phyloP scores from a whole-genome alignment of 2,329 filamentous ascomycete species.

The Talaromyces sp. region DNA sequence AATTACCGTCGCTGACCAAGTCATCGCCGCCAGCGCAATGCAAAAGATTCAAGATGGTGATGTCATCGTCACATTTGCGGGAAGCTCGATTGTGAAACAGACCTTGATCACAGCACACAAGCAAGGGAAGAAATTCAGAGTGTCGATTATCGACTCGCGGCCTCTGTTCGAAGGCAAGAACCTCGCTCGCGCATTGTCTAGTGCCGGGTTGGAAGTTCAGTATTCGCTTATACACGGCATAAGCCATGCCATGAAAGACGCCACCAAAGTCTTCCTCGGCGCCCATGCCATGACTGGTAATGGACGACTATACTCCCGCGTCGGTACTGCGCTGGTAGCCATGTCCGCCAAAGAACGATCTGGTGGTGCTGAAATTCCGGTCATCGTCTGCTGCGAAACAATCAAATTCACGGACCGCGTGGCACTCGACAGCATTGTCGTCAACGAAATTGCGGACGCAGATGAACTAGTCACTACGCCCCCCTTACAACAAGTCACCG shows the following conservation, averaged over 20 bases:
- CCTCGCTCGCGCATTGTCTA: conserved; percentile 67
- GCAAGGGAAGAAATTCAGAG: conserved; percentile 71
- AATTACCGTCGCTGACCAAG: conserved; percentile 79
- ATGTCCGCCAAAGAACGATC: conserved; percentile 68
- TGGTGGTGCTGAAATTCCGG: conserved; percentile 63
- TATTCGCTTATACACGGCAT: conserved; percentile 80
- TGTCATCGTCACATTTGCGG: conserved; percentile 80
- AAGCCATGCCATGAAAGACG: conserved; percentile 67
- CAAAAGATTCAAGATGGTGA: conserved; percentile 75
- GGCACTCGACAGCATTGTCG: conserved; percentile 84
- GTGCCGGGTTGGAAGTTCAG: conserved; percentile 69
- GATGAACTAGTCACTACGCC: conserved; percentile 55
- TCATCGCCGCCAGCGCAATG: conserved; percentile 74
- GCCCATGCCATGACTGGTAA: conserved; percentile 96
- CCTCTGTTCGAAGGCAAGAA: conserved; percentile 68
- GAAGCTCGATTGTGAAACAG: conserved; percentile 80
- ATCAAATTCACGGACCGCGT: conserved; percentile 93
- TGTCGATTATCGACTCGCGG: conserved; percentile 77
- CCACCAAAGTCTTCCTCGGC: conserved; percentile 74
- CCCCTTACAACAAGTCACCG: conserved; percentile 32
- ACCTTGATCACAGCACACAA: conserved; percentile 70
- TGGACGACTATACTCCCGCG: conserved; percentile 80
- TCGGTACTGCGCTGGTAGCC: conserved; percentile 82
- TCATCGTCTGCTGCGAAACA: conserved; percentile 88
- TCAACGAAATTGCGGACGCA: conserved; percentile 84